Percentiles rank a stretch among this genome's conserved stretches.
These are phyloP conservation scores for Podaxis pistillaris DNA, from an alignment of 768 basidiomycete genomes.

Conservation along the genomic window DNA sequence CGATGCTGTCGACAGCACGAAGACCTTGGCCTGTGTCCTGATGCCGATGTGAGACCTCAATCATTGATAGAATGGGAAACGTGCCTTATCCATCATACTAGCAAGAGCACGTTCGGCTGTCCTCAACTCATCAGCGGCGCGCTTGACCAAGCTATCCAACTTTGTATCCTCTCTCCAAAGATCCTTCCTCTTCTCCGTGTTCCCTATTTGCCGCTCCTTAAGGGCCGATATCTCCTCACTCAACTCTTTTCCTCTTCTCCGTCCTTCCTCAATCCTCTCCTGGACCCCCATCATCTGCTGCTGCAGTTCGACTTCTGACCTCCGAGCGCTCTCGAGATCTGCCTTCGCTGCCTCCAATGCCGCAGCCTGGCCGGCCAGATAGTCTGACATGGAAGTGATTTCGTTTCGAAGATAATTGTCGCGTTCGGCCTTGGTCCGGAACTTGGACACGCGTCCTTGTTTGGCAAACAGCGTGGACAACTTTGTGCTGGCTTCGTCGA, in stretches of 20 bases:
- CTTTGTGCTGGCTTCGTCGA: constrained; percentile 74
- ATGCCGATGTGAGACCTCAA: neutral
- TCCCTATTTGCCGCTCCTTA: constrained; percentile 66
- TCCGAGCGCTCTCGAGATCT: constrained; percentile 48
- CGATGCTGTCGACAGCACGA: constrained; percentile 81
- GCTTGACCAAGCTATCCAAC: constrained; percentile 69
- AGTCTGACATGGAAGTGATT: constrained; percentile 65
- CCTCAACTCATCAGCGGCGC: constrained; percentile 79
- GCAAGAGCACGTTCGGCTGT: constrained; percentile 76
- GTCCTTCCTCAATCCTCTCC: constrained; percentile 63
- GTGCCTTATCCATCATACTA: constrained; percentile 95
- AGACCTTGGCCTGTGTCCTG: constrained; percentile 92
- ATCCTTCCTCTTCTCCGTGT: constrained; percentile 84
- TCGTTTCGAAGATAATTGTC: constrained; percentile 83
- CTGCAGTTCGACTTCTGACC: constrained; percentile 55
- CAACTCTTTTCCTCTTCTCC: constrained; percentile 53
- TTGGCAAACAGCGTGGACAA: constrained; percentile 82
- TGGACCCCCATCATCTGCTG: constrained; percentile 55
- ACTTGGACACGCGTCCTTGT: constrained; percentile 85
- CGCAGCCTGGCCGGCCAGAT: constrained; percentile 51
- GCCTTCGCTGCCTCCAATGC: constrained; percentile 53
- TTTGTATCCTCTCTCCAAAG: constrained; percentile 95
- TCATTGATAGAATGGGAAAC: constrained; percentile 15
- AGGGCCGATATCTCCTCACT: constrained; percentile 56
- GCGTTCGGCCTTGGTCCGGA: constrained; percentile 78